phyloP scores from a whole-genome alignment of 2,329 filamentous ascomycete genomes.

The Xylariales sp. region DNA sequence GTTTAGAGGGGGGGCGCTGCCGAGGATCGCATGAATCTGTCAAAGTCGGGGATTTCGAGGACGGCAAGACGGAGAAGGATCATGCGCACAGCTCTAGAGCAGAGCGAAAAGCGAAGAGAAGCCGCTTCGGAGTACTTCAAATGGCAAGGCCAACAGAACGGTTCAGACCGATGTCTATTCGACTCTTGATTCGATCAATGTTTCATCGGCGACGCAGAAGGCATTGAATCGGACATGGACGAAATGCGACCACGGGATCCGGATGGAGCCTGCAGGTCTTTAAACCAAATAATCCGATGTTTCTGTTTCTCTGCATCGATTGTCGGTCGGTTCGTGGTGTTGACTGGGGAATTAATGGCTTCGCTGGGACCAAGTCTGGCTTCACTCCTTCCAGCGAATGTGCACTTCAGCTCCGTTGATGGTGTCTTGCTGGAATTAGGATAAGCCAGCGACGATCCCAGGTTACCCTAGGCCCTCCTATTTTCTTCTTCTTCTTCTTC shows the following conservation, averaged over 20 bases:
- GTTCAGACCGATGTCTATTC: constrained; percentile 17
- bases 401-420: too few relatives aligned
- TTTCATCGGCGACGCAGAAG: constrained; percentile 17
- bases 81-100: constrained; percentile 3
- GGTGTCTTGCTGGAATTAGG: too few relatives aligned
- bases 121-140: neutral
- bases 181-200: constrained; percentile 21
- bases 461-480: too few relatives aligned
- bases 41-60: neutral
- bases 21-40: constrained; percentile 6
- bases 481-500: too few relatives aligned
- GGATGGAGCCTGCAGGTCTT: neutral
- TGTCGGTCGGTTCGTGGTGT: too few relatives aligned
- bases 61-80: too few relatives aligned
- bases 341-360: too few relatives aligned
- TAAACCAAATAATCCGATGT: constrained; percentile 1
- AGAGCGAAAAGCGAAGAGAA: constrained; percentile 1
- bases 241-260: constrained; percentile 3
- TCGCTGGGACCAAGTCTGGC: too few relatives aligned
- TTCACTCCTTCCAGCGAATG: too few relatives aligned
- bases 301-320: neutral
- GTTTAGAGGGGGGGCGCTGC: neutral
- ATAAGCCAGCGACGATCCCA: too few relatives aligned
- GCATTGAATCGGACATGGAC: constrained; percentile 12
- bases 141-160: too few relatives aligned